Conservation (phyloP, 495 filamentous ascomycete genomes). For the Penicillium pulvis region DNA sequence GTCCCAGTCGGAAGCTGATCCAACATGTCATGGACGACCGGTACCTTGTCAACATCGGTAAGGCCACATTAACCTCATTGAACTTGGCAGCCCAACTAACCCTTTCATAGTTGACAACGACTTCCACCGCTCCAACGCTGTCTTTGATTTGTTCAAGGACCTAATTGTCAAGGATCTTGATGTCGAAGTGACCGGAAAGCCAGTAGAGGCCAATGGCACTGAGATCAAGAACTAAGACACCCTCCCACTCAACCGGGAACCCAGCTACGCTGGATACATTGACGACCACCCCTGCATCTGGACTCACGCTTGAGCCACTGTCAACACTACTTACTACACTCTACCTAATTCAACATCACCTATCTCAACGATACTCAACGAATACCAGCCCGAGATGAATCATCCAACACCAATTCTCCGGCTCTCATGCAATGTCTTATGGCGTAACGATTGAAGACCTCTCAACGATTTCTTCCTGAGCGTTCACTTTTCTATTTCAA, state of each 20-base stretch:
- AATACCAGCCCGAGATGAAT: constrained; percentile 30
- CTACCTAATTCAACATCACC: constrained; percentile 48
- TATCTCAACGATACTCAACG: constrained; percentile 46
- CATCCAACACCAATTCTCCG: constrained; percentile 35
- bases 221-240: constrained; percentile 34
- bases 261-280: constrained; percentile 3
- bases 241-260: constrained; percentile 19
- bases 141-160: constrained; percentile 86
- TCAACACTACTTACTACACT: constrained; percentile 24
- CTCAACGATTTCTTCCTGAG: constrained; percentile 55
- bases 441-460: constrained; percentile 52
- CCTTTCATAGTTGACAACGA: constrained; percentile 81
- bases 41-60: constrained; percentile 95
- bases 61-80: constrained; percentile 29
- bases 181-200: constrained; percentile 31
- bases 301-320: constrained; percentile 17
- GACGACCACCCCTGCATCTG: background rate
- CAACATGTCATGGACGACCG: constrained; percentile 82
- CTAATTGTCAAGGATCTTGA: constrained; percentile 69
- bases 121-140: constrained; percentile 74
- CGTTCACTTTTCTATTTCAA: constrained; percentile 46
- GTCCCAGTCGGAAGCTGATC: constrained; percentile 81
- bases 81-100: constrained; percentile 14
- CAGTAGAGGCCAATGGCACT: constrained; percentile 25
- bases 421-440: constrained; percentile 42